phyloP scores from a whole-genome alignment of 345 rosid species.

The Jatropha curcas region DNA sequence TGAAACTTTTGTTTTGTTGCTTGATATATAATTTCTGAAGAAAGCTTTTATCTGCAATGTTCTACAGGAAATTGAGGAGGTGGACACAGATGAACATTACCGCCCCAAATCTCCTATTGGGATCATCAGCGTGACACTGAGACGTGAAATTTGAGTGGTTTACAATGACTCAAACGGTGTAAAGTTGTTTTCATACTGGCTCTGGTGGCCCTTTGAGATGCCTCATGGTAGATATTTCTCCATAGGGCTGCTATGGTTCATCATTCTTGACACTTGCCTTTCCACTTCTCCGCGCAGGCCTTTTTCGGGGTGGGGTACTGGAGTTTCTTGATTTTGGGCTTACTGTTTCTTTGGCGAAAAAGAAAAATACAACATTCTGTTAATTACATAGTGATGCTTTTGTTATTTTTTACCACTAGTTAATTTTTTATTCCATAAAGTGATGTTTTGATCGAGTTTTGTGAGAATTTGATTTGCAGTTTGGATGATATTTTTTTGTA shows the following conservation, averaged over 20 bases:
- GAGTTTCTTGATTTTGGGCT: not conserved
- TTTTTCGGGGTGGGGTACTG: not conserved
- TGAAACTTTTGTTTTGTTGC: not conserved
- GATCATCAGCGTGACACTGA: conserved; percentile 54
- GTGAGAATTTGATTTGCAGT: no score
- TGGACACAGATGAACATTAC: conserved; percentile 88
- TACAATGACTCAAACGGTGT: not conserved
- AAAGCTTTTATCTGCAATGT: not conserved
- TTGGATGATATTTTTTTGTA: no score
- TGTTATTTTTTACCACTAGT: no score
- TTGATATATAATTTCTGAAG: conserved; percentile 15
- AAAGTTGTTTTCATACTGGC: not conserved
- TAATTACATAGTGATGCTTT: not conserved
- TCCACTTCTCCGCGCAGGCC: not conserved
- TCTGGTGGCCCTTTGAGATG: not conserved
- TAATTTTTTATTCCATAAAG: no score
- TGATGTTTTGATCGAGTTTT: no score
- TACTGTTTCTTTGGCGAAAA: not conserved
- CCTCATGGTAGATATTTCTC: not conserved
- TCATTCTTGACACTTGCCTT: not conserved
- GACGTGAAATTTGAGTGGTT: conserved; percentile 46
- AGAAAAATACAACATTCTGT: conserved; percentile 6
- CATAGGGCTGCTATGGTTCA: not conserved
- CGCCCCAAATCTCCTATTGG: conserved; percentile 69
- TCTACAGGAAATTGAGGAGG: conserved; percentile 88